These are phyloP conservation scores for Lunularia cruciata DNA, from an alignment of 225 moss, liverwort and hornwort species.

Conservation along the genomic window DNA sequence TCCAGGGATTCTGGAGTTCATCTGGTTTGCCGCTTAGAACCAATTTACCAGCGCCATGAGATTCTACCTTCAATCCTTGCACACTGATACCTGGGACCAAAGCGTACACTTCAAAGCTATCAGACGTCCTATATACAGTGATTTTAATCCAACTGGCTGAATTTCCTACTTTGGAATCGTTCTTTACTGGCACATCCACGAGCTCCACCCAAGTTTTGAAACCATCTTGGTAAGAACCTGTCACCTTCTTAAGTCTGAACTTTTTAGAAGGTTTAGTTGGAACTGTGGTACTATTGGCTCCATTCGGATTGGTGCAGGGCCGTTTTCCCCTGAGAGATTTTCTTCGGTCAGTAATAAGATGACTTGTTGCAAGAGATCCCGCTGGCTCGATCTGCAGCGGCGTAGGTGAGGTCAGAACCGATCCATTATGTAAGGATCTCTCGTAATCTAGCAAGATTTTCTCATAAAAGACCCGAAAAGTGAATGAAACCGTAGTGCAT, in stretches of 20 bases:
- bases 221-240: no score
- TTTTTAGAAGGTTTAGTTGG: no score
- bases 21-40: not conserved
- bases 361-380: no score
- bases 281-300: no score
- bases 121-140: not conserved
- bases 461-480: not conserved
- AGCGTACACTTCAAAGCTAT: not conserved
- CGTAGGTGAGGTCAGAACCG: not conserved
- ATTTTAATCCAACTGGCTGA: not conserved
- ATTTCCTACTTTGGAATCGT: no score
- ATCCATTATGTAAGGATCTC: no score
- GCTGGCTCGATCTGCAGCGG: not conserved
- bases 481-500: slow-evolving; percentile 4
- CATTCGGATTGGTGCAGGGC: no score
- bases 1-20: not conserved
- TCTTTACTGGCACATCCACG: no score
- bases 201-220: no score
- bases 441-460: not conserved
- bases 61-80: not conserved
- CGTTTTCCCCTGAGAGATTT: no score
- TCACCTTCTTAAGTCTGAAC: no score
- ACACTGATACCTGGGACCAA: not conserved
- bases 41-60: not conserved
- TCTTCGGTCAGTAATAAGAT: no score